Conservation (phyloP, 2,329 filamentous ascomycete species). For the Xylariomycetidae sp. region DNA sequence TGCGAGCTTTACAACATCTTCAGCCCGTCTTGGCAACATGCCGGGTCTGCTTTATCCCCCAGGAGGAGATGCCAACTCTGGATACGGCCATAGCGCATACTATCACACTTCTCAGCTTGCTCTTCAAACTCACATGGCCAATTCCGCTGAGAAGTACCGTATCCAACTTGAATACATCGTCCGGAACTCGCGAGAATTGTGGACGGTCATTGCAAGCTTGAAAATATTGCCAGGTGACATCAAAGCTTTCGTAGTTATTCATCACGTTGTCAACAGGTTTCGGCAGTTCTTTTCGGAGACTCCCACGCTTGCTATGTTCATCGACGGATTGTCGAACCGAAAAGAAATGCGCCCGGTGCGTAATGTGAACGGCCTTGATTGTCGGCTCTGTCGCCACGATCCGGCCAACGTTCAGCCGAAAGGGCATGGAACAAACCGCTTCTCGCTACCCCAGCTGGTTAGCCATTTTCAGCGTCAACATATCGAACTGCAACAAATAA, state of each 20-base stretch:
- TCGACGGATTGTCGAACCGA: constrained; percentile 52
- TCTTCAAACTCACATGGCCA: constrained; percentile 18
- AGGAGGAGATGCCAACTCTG: too few relatives aligned
- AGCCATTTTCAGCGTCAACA: constrained; percentile 51
- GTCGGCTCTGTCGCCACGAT: constrained; percentile 46
- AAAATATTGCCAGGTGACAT: constrained; percentile 58
- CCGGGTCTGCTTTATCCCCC: too few relatives aligned
- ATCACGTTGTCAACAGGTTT: constrained; percentile 57
- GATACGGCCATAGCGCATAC: too few relatives aligned
- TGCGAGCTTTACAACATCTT: too few relatives aligned
- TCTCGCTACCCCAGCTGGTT: constrained; percentile 56
- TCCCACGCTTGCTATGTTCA: constrained; percentile 54
- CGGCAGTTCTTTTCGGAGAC: constrained; percentile 51
- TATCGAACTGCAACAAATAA: constrained; percentile 22
- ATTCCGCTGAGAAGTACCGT: constrained; percentile 36
- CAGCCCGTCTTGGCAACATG: too few relatives aligned
- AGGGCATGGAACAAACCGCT: constrained; percentile 34
- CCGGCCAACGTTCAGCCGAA: constrained; percentile 22
- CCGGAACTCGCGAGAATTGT: constrained; percentile 54
- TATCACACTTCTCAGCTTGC: too few relatives aligned
- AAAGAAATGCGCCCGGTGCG: constrained; percentile 53
- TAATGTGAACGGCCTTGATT: constrained; percentile 49
- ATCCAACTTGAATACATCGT: constrained; percentile 49
- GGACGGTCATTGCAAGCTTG: constrained; percentile 56
- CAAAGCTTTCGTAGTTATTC: constrained; percentile 59